Evolutionary conservation across 108 stramenopile species (phyloP).

Genomic region (Cylindrotheca fusiformis): DNA sequence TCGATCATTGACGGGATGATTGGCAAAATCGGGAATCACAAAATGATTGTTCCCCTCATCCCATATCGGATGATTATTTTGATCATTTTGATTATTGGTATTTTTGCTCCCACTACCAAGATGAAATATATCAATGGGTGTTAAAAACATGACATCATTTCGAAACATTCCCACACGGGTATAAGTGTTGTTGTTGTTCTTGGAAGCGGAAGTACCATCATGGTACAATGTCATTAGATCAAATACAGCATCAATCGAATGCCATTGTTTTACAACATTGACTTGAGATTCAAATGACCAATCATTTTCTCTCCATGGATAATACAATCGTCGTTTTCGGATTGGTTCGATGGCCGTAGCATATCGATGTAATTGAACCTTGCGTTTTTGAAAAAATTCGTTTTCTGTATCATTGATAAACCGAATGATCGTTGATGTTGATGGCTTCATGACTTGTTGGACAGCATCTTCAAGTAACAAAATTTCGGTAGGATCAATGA

Average conservation of each 20-base stretch:
- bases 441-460: background rate
- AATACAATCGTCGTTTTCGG: slow-evolving; percentile 19
- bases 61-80: slow-evolving; percentile 12
- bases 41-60: slow-evolving; percentile 3
- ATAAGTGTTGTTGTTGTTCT: slow-evolving; percentile 17
- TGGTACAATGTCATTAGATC: background rate
- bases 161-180: slow-evolving; percentile 40
- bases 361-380: slow-evolving; percentile 20
- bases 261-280: slow-evolving; percentile 37
- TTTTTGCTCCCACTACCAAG: too few species aligned
- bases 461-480: slow-evolving; percentile 24
- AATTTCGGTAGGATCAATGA: slow-evolving; percentile 28
- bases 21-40: background rate
- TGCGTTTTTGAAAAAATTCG: slow-evolving; percentile 18
- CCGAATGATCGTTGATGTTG: background rate
- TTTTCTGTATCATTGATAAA: slow-evolving; percentile 26
- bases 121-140: slow-evolving; percentile 3
- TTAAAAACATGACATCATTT: slow-evolving; percentile 33
- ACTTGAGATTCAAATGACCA: slow-evolving; percentile 7
- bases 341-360: slow-evolving; percentile 14
- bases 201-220: background rate
- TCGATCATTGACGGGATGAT: slow-evolving; percentile 11
- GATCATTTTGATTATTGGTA: too few species aligned
- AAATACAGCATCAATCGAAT: slow-evolving; percentile 12
- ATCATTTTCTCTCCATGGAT: slow-evolving; percentile 9